A percentile compares a stretch with the other conserved stretches of the same genome.
phyloP scores from a whole-genome alignment of 768 basidiomycete genomes.

The Suillus cothurnatus region DNA sequence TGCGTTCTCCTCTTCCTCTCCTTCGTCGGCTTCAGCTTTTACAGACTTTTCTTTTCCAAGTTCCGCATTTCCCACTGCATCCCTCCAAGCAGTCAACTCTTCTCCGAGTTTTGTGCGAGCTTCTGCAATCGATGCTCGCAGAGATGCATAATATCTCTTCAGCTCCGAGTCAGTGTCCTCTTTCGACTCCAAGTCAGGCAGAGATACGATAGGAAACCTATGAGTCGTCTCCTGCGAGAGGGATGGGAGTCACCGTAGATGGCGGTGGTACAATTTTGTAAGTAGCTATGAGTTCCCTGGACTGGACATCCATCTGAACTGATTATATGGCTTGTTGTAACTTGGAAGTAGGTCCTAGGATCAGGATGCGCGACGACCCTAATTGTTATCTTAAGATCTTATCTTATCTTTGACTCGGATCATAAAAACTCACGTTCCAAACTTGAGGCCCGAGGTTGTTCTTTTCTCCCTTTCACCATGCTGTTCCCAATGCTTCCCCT shows the following conservation, averaged over 20 bases:
- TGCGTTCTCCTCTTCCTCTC: slow-evolving; percentile 49
- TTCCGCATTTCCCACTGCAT: slow-evolving; percentile 68
- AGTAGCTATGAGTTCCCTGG: slow-evolving; percentile 17
- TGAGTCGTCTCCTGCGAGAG: slow-evolving; percentile 28
- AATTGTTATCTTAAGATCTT: slow-evolving; percentile 9
- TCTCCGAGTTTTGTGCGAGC: slow-evolving; percentile 61
- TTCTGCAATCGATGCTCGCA: slow-evolving; percentile 50
- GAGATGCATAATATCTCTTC: slow-evolving; percentile 47
- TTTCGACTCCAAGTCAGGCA: slow-evolving; percentile 9
- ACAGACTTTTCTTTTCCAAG: slow-evolving; percentile 55
- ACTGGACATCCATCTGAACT: slow-evolving; percentile 4
- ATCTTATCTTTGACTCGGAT: slow-evolving; percentile 23
- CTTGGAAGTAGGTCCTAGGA: background rate
- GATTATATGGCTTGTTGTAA: slow-evolving; percentile 19
- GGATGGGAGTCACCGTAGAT: slow-evolving; percentile 18
- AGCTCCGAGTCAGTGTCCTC: slow-evolving; percentile 2
- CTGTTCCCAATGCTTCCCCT: slow-evolving; percentile 50
- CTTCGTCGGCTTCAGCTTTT: slow-evolving; percentile 45
- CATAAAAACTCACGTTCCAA: slow-evolving; percentile 6
- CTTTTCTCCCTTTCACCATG: slow-evolving; percentile 13
- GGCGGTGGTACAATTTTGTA: slow-evolving; percentile 27
- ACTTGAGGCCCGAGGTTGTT: background rate
- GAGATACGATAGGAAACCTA: slow-evolving; percentile 22
- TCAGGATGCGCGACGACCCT: background rate
- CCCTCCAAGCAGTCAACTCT: slow-evolving; percentile 75